Base-by-base conservation (phyloP, 768 basidiomycete genomes). In the Boletellus ananiceps region DNA sequence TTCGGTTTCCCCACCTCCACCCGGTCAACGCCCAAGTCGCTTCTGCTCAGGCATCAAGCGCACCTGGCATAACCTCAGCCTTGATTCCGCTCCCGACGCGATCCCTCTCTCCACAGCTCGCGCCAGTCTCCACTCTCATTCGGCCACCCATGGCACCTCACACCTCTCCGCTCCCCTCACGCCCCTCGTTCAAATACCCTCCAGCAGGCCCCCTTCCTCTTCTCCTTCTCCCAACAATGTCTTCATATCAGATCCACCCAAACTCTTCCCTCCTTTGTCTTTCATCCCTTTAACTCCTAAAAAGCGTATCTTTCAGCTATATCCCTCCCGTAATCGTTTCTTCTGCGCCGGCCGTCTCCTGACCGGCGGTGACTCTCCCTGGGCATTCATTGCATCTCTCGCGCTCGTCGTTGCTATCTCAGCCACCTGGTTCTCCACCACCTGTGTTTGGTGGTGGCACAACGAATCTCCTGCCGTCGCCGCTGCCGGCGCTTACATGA, bases 371-470 rank as follows among this genome's bases (percentile, higher is more conserved):
- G 95, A 97, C 69, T 79, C 81, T 16, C 85, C 86, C 0, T 83
- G 81, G 73, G 91, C 94, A 5, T 90, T 98, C 56, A 59, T 90
- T 2, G 77, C 74, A 0, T 80, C 80, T 7, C 69, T 94, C 42
- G 62, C 66, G 1, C 46, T 95, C 18, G 70, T 86, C 23, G 62
- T 93, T 21, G 75, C 75, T 2, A 75, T 97, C 40, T 72, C 88
- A 2, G 90, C 83, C 0, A 68, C 87, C 8, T 99, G 91, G 89
- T 82, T 96, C 54, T 88, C 82, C 9, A 91, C 91, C 21, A 93
- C 92, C 1, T 86, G 84, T 40, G 82, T 85, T 15, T 95, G 85
- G 81, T 85, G 94, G 79, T 97, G 94, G 93, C 70, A 71, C 33
- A 73, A 93, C 57, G 75, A 83, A 50, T 87, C 88, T 42, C 79